Evolutionary conservation across 495 filamentous ascomycete genomes (phyloP).

Genomic region (Pseudomonodictys pantanalensis): DNA sequence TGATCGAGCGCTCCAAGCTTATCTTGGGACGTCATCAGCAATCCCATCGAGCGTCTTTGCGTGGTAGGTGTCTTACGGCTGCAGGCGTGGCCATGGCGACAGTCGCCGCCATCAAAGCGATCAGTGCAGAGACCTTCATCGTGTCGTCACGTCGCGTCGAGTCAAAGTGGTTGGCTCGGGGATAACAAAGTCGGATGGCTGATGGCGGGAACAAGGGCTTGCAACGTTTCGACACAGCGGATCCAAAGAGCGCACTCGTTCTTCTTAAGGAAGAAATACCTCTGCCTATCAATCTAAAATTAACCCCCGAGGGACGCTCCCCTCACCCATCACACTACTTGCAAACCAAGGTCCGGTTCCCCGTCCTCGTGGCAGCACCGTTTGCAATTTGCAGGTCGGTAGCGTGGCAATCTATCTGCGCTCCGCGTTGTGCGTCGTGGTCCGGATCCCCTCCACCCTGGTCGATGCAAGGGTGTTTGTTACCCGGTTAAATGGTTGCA

Average conservation of each 20-base stretch:
- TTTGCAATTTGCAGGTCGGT: too few relatives aligned
- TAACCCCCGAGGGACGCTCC: background rate
- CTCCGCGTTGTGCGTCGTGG: background rate
- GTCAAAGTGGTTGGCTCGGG: background rate
- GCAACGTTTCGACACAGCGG: background rate
- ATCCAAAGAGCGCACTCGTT: background rate
- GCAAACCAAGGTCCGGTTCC: conserved; percentile 20
- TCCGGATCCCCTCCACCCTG: conserved; percentile 8
- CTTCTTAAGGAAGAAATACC: conserved; percentile 8
- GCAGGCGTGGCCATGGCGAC: conserved; percentile 19
- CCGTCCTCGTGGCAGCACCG: conserved; percentile 26
- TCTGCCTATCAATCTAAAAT: conserved; percentile 22
- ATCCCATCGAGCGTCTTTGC: background rate
- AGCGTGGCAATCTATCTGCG: conserved; percentile 14
- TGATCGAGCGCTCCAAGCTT: conserved; percentile 15
- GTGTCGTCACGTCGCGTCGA: background rate
- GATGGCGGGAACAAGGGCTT: background rate
- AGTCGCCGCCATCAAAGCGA: conserved; percentile 7
- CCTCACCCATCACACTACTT: background rate
- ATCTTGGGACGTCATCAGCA: conserved; percentile 2
- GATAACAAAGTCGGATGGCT: background rate
- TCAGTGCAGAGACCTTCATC: conserved; percentile 22
- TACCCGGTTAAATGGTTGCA: conserved; percentile 17
- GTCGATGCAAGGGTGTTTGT: conserved; percentile 1
- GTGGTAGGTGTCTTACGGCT: conserved; percentile 6